Evolutionary conservation across 768 basidiomycete species (phyloP), one percentile per base, ranked within the genome.

Genomic region (Phylloporus arenicola): DNA sequence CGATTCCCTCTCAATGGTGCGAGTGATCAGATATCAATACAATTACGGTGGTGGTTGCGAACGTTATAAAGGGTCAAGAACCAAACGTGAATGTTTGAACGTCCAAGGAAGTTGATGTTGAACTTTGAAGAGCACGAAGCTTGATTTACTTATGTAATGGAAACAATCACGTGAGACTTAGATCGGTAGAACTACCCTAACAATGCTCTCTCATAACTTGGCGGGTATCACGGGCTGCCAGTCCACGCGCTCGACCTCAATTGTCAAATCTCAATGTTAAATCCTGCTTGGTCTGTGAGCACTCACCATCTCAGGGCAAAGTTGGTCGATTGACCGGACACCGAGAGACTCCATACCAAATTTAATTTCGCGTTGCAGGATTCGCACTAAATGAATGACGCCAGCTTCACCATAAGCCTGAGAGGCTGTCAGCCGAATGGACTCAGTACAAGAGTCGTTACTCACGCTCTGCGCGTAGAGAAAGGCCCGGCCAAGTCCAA

Each of bases 401-500:
- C 88, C 88, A 13, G 76, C 73, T 54, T 79, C 81, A 4, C 87
- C 88, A 54, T 90, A 90, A 12, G 86, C 86, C 87, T 89, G 38
- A 20, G 14, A 22, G 14, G 25, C 20, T 2, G 27, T 65, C 16
- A 56, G 47, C 27, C 12, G n/a, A 39, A 55, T 16, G 31, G 19
- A 38, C 27, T 31, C n/a, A 10, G 14, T 9, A 41, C n/a, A 46
- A 27, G 6, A 38, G 20, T 22, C 31, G 10, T 48, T 12, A 62
- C 78, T 61, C 67, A 88, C 88, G 59, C 86, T 86, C 69, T 89
- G 85, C 2, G 86, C 91, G 60, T 88, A 95, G 11, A 96, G 74
- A 74, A 93, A 89, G 13, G 87, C 77, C 13, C 93, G 75, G 2
- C 93, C 93, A 29, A 96, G 70, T 4, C 93, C 92, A 16, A 93